Conservation (phyloP, 805 yeast species). For the Starmerella khaoyaiensis region DNA sequence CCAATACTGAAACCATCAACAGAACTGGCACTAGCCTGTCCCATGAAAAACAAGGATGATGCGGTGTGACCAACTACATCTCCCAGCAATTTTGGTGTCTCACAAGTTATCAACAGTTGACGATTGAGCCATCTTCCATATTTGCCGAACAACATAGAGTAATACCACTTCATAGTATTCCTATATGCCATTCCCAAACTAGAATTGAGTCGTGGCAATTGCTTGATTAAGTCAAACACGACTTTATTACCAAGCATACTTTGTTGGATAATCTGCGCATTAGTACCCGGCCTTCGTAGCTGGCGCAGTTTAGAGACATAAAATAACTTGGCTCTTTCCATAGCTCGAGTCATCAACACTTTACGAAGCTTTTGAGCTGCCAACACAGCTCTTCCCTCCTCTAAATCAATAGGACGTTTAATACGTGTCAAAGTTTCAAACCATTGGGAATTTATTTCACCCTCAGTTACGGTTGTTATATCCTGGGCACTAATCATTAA, state of each 20-base stretch:
- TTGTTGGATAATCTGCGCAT: slow-evolving; percentile 65
- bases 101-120: slow-evolving; percentile 14
- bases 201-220: slow-evolving; percentile 49
- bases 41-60: slow-evolving; percentile 1
- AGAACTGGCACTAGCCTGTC: slow-evolving; percentile 2
- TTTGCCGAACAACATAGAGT: slow-evolving; percentile 53
- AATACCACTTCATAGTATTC: slow-evolving; percentile 90
- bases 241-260: slow-evolving; percentile 51
- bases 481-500: slow-evolving; percentile 63
- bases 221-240: slow-evolving; percentile 44
- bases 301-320: slow-evolving; percentile 50
- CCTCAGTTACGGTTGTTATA: slow-evolving; percentile 44
- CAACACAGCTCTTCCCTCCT: slow-evolving; percentile 7
- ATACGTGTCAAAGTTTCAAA: slow-evolving; percentile 27
- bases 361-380: slow-evolving; percentile 21
- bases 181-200: slow-evolving; percentile 71
- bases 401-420: not conserved
- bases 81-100: slow-evolving; percentile 11
- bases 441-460: slow-evolving; percentile 50
- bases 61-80: not conserved
- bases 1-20: slow-evolving; percentile 19
- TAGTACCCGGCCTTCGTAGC: slow-evolving; percentile 49
- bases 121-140: slow-evolving; percentile 21
- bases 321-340: slow-evolving; percentile 65
- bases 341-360: slow-evolving; percentile 44